Base-by-base conservation (phyloP, 2,329 filamentous ascomycete genomes). In the Scedosporium apiospermum region DNA sequence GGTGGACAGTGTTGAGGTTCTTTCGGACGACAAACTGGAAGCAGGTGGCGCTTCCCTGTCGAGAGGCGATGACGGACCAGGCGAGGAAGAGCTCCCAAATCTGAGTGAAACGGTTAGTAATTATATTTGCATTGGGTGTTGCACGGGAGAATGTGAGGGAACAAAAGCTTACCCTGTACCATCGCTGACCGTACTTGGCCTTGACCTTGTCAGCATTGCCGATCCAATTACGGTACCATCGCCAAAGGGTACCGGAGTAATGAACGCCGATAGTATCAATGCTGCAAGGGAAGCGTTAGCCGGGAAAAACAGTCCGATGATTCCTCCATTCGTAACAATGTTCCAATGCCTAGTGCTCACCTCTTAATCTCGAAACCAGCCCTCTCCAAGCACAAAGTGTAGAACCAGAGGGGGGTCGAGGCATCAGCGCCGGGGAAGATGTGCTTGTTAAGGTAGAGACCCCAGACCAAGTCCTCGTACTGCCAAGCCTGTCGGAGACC, bases 371-470 rank as follows among this genome's bases (percentile, higher is more conserved):
- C 95, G 49, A 66, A 69, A 44, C 91, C 91, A 66, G 90, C 88
- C 63, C 84, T 87, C 80, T 99, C 95, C 21, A 97, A 84, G 72
- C 86, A 87, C 75, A 91, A 86, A 69, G 96, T 81, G 70, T 95
- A 91, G 77, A 88, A 95, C 68, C 91, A 91, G 58, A 99, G 86
- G 60, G 95, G 95, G 64, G 92, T 96, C 53, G 91, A 96, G 61
- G 95, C 95, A 73, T 98, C 95, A 60, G 95, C 95, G 73, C 95
- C 95, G 41, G 93, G 95, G 85, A 98, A 98, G 75, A 98, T 83
- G 77, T 98, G 96, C 81, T 96, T 97, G 88, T 98, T 98, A 92
- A 98, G 96, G 84, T 97, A 98, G 57, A 98, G 84, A 74, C 95
- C 95, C 95, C 95, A 98, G 75, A 93, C 90, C 60, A 97, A 84